Conservation (phyloP, 2,329 filamentous ascomycete genomes). For the Davidsoniella neocaledoniae region DNA sequence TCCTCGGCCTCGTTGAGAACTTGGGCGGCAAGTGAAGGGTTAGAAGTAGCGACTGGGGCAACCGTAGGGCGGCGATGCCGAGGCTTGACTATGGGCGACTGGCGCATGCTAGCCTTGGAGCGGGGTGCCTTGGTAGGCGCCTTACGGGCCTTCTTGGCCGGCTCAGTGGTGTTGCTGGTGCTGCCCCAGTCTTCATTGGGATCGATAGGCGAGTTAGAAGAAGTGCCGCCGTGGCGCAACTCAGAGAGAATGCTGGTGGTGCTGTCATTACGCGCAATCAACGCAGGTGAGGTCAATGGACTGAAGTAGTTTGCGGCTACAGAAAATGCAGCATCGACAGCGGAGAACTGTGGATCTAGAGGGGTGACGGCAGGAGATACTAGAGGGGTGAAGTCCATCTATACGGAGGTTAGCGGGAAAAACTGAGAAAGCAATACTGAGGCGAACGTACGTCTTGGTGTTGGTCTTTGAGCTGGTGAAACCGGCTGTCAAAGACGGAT, state of each 20-base stretch:
- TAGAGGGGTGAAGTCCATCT: constrained; percentile 65
- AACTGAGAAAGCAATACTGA: not conserved
- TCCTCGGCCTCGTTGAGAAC: constrained; percentile 37
- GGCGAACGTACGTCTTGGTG: constrained; percentile 35
- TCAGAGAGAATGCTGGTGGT: constrained; percentile 21
- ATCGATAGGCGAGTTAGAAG: constrained; percentile 38
- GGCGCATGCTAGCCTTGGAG: constrained; percentile 38
- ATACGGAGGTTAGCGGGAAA: constrained; percentile 6
- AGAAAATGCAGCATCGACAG: constrained; percentile 37
- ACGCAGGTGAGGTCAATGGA: constrained; percentile 62
- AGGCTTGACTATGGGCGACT: constrained; percentile 58
- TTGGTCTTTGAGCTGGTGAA: constrained; percentile 49
- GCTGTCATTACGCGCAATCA: constrained; percentile 52
- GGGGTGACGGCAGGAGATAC: constrained; percentile 75
- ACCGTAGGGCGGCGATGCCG: constrained; percentile 32
- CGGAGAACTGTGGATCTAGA: constrained; percentile 51
- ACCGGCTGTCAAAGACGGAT: constrained; percentile 42
- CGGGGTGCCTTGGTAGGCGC: constrained; percentile 32
- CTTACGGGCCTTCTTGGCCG: constrained; percentile 34
- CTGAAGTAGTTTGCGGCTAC: constrained; percentile 64
- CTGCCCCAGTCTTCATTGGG: constrained; percentile 24
- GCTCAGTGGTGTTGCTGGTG: constrained; percentile 1
- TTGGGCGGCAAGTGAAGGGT: constrained; percentile 39
- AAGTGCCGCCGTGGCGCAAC: constrained; percentile 28
- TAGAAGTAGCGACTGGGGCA: constrained; percentile 24